These are phyloP conservation scores for Cyclotella baltica DNA, from an alignment of 108 stramenopile genomes.

Conservation along the genomic window DNA sequence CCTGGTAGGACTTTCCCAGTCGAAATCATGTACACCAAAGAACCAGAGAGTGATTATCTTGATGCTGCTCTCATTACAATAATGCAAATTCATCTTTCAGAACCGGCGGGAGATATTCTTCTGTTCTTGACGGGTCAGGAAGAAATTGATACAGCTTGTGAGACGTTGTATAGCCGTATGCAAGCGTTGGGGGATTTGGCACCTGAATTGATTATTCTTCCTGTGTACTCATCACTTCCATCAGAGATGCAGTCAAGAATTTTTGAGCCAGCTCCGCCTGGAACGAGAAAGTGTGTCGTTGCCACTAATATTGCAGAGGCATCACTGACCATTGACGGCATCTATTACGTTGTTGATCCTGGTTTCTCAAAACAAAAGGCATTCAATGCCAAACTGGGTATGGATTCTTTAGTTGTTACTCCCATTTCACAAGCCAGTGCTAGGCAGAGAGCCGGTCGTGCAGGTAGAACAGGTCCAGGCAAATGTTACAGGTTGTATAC, in stretches of 20 bases:
- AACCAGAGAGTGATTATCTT: conserved; percentile 96
- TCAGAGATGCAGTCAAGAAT: conserved; percentile 99
- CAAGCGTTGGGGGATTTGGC: conserved; percentile 95
- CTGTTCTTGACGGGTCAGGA: conserved; percentile 98
- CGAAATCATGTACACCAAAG: conserved; percentile 97
- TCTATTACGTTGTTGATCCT: conserved; percentile 99
- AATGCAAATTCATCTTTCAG: conserved; percentile 98
- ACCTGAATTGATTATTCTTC: conserved; percentile 97
- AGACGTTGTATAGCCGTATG: conserved; percentile 96
- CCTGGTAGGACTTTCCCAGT: conserved; percentile 98
- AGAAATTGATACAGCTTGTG: conserved; percentile 99
- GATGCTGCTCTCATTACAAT: conserved; percentile 97
- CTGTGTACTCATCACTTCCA: conserved; percentile 97
- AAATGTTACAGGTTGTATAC: conserved; percentile 99
- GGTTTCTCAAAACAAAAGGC: conserved; percentile 98
- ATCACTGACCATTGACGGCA: conserved; percentile 98
- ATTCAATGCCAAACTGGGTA: conserved; percentile 97
- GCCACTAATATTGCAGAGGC: conserved; percentile 99
- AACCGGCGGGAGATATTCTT: conserved; percentile 97
- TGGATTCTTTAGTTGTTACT: conserved; percentile 98
- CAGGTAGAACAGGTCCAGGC: conserved; percentile 98
- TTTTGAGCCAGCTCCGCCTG: conserved; percentile 97
- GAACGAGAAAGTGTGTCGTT: conserved; percentile 95
- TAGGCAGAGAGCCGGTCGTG: conserved; percentile 93
- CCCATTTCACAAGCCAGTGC: conserved; percentile 98